Conservation (phyloP, 306 rosid species). For the Malus orientalis region DNA sequence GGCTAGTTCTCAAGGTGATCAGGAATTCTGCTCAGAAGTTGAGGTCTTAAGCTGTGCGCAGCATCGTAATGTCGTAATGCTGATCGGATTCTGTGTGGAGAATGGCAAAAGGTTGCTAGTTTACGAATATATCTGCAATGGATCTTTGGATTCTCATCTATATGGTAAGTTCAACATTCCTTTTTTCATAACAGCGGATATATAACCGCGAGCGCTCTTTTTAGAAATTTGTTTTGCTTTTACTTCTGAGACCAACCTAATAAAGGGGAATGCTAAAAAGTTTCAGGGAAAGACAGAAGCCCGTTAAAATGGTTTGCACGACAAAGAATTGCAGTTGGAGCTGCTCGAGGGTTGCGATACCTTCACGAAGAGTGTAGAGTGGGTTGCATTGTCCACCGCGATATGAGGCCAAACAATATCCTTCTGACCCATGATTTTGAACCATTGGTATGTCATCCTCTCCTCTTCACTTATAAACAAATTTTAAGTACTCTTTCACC, state of each 20-base stretch:
- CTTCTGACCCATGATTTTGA: slow-evolving; percentile 97
- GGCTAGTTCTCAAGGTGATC: slow-evolving; percentile 92
- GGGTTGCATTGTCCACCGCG: slow-evolving; percentile 98
- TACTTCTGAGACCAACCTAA: neutral
- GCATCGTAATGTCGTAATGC: slow-evolving; percentile 94
- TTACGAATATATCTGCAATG: slow-evolving; percentile 86
- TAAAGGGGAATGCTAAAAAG: slow-evolving; percentile 2
- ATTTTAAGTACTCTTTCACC: neutral
- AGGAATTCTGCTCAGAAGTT: slow-evolving; percentile 93
- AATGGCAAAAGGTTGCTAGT: slow-evolving; percentile 85
- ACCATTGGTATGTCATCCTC: slow-evolving; percentile 62
- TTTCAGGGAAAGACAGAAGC: slow-evolving; percentile 50
- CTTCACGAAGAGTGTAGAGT: slow-evolving; percentile 99
- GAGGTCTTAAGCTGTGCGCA: slow-evolving; percentile 96
- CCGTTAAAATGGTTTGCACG: slow-evolving; percentile 75
- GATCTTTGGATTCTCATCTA: slow-evolving; percentile 86
- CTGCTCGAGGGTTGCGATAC: slow-evolving; percentile 95
- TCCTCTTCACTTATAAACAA: neutral
- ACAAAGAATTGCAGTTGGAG: slow-evolving; percentile 82
- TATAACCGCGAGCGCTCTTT: neutral
- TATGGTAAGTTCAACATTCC: slow-evolving; percentile 41
- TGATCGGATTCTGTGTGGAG: slow-evolving; percentile 86
- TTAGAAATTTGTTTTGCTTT: neutral
- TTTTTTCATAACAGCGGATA: neutral
- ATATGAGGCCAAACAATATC: slow-evolving; percentile 89